Conservation (phyloP, 2,329 filamentous ascomycete species). For the Trichophyton verrucosum region DNA sequence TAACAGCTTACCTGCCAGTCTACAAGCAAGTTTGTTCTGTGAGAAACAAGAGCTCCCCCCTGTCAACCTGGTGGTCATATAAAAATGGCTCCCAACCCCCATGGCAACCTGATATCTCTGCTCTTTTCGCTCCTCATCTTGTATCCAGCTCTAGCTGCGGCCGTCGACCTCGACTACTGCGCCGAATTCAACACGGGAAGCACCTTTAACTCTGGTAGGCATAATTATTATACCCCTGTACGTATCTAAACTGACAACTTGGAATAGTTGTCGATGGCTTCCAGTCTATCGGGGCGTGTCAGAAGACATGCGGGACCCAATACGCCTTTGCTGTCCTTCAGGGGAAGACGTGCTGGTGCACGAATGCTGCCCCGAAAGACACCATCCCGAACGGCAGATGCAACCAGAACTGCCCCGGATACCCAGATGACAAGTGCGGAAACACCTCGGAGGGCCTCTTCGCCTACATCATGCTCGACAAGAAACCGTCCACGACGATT, state of each 20-base stretch:
- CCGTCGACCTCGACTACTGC: conserved; percentile 29
- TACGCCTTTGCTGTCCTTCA: conserved; percentile 38
- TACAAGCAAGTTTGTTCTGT: neutral
- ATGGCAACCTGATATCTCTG: conserved; percentile 6
- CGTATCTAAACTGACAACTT: neutral
- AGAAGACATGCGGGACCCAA: conserved; percentile 25
- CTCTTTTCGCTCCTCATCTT: conserved; percentile 4
- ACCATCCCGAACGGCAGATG: conserved; percentile 28
- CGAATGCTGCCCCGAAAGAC: conserved; percentile 32
- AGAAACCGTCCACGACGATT: conserved; percentile 20
- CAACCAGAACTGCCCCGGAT: conserved; percentile 35
- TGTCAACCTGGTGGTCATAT: neutral
- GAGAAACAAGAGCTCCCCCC: neutral
- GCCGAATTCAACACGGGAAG: conserved; percentile 35
- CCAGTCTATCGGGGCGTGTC: conserved; percentile 37
- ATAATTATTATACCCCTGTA: too few relatives aligned
- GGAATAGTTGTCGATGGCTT: conserved; percentile 27
- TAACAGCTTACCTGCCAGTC: neutral
- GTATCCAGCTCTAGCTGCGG: conserved; percentile 7
- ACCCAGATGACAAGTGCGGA: conserved; percentile 35
- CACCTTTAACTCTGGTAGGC: conserved; percentile 26
- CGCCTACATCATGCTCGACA: conserved; percentile 31
- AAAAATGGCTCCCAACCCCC: neutral
- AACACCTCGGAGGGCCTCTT: conserved; percentile 28
- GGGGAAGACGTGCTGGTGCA: conserved; percentile 39